Conservation (phyloP, 805 yeast genomes). For the Ogataea nitratoaversa region DNA sequence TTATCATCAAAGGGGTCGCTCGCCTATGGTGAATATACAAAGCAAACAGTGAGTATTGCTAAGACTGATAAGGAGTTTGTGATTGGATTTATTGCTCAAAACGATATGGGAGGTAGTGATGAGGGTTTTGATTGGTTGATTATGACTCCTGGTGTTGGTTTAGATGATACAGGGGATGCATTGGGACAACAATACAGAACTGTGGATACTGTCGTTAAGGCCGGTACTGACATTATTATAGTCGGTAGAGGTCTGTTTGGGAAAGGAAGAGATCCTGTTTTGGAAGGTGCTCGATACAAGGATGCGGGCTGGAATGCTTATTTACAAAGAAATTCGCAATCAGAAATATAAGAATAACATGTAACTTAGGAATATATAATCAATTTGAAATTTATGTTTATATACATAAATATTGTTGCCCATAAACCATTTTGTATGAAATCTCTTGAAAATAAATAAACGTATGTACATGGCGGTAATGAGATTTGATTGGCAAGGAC, state of each 20-base stretch:
- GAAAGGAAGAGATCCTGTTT: slow-evolving; percentile 85
- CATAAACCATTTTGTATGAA: too few relatives aligned
- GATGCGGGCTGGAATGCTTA: slow-evolving; percentile 96
- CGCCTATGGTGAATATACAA: slow-evolving; percentile 89
- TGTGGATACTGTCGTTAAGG: slow-evolving; percentile 73
- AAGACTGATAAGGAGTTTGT: slow-evolving; percentile 83
- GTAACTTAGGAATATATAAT: background rate
- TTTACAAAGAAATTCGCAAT: slow-evolving; percentile 34
- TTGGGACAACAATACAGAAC: slow-evolving; percentile 97
- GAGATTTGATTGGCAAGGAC: background rate
- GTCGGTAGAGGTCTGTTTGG: slow-evolving; percentile 98
- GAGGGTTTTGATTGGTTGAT: slow-evolving; percentile 93
- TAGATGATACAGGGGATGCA: slow-evolving; percentile 93
- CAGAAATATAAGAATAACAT: background rate
- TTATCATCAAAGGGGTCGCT: slow-evolving; percentile 89
- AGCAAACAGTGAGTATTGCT: slow-evolving; percentile 81
- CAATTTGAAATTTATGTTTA: slow-evolving; percentile 1
- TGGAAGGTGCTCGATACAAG: slow-evolving; percentile 84
- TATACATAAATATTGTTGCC: background rate
- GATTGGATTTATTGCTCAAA: slow-evolving; percentile 94
- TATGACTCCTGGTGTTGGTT: slow-evolving; percentile 98
- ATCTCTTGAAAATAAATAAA: background rate
- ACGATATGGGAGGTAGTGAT: slow-evolving; percentile 74
- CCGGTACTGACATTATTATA: slow-evolving; percentile 92
- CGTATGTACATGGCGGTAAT: background rate